Evolutionary conservation across 169 alveolate species (phyloP), one percentile per base, ranked within the genome.

Genomic region (Cryptosporidium baileyi): DNA sequence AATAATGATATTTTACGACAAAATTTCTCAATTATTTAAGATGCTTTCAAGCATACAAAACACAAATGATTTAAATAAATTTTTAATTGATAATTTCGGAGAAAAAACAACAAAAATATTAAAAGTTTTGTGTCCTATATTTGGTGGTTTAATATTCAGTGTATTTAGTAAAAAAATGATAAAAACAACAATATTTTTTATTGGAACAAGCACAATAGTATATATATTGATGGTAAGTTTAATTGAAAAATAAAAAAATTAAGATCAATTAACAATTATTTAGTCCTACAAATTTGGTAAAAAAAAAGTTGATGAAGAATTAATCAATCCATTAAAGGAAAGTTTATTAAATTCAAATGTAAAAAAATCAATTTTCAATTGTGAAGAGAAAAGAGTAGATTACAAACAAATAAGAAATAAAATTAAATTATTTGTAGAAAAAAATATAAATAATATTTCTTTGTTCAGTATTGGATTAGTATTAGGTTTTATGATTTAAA

Each of bases 211-310:
- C 19, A 17, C 74, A 24, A 34, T 36, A 26, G 34, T 74, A 11
- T 74, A 74, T 3, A 40, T 74, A 32, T 17, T 74, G 6, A 30
- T 74, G 85, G 85, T 74, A 74, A 74, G 85, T 74, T 74, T 5
- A n/a, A 22, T 0, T 63, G 40, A 17, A 11, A 28, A 51, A n/a
- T 43, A 26, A 45, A 11, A 3, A 36, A 61, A 28, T 40, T 8
- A 38, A 17, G 15, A n/a, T 5, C 13, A 3, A 17, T 15, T 19
- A 61, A 30, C 51, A 40, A 30, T 13, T 61, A 17, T 38, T 7
- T 13, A 30, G 26, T n/a, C 15, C 59, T 47, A 52, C 60, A 74
- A 45, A 13, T 19, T 26, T n/a, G 36, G 85, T 5, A 57, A 36
- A 74, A 24, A 57, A 22, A 45, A 74, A 36, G 44, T 52, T 17